Evolutionary conservation across 208 protist species (phyloP), one percentile per base, ranked within the genome.

Genomic region (Trypanosoma lewisi): DNA sequence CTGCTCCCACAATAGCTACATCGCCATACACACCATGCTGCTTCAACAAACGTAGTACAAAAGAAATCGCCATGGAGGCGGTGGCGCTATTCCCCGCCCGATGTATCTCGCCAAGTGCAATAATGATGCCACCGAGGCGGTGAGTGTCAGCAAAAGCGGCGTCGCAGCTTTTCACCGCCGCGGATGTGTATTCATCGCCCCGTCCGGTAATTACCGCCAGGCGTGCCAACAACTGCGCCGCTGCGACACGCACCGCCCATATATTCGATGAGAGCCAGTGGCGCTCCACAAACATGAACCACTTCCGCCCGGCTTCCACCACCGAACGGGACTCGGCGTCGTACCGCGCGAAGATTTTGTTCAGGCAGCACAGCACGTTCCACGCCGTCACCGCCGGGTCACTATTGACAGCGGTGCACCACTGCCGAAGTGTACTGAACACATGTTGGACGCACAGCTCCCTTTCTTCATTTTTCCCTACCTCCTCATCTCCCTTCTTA

Each of bases 51-150:
- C 81, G 70, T 12, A 78, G 58, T 9, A 85, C 55, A 56, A 87
- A 68, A 27, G 80, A 88, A 39, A 78, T 75, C 25, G 76, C 82
- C 31, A 93, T 82, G 2, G 78, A 28, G 28, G 67, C 42, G 17
- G 65, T 59, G 34, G 54, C 37, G 14, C 42, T 47, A 19, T 30
- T 55, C 3, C 49, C 52, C 5, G 33, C 19, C 21, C 50, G 33
- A 56, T 78, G 73, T 57, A 72, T 60, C 41, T 69, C 48, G n/a
- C 66, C 73, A 4, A 78, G 56, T 19, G 64, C 60, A 60, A 78
- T 51, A 0, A 78, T 21, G 6, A 62, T 55, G 17, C 65, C 73
- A 23, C 77, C 47, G 80, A 74, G 11, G 70, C 76, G 58, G 65
- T 56, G 11, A 56, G 60, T 37, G n/a, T 31, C n/a, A n/a, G 41